These are phyloP conservation scores for Tricharina praecox DNA, from an alignment of 495 filamentous ascomycete species.

Conservation along the genomic window DNA sequence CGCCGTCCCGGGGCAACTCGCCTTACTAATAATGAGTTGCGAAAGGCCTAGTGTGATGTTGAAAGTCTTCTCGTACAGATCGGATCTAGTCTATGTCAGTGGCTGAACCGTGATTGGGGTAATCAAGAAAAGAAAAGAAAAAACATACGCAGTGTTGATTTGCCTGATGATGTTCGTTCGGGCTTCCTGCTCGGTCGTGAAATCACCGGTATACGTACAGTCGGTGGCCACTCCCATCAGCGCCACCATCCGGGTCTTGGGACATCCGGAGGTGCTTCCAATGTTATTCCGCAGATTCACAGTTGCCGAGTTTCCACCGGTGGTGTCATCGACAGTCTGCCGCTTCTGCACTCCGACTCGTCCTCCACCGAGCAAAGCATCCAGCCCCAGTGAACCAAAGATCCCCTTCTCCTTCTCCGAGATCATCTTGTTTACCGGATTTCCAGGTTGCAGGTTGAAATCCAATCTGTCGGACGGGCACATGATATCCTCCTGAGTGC, in stretches of 20 bases:
- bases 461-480: conserved; percentile 24
- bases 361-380: conserved; percentile 15
- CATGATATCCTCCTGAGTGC: conserved; percentile 13
- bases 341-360: conserved; percentile 13
- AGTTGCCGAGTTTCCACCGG: conserved; percentile 55
- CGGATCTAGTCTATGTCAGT: conserved; percentile 34
- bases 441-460: conserved; percentile 26
- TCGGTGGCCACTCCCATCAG: conserved; percentile 85
- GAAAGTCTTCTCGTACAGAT: conserved; percentile 74
- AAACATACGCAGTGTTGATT: conserved; percentile 52
- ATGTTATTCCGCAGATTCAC: conserved; percentile 72
- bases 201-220: conserved; percentile 62
- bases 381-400: conserved; percentile 16
- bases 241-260: conserved; percentile 72
- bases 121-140: background rate
- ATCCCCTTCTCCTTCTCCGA: conserved; percentile 13
- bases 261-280: conserved; percentile 66
- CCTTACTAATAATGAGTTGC: conserved; percentile 60
- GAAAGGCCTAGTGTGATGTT: conserved; percentile 82
- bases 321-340: conserved; percentile 21
- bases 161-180: conserved; percentile 58
- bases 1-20: conserved; percentile 48
- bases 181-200: conserved; percentile 39
- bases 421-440: conserved; percentile 19
- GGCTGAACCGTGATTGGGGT: background rate